Evolutionary conservation across 768 basidiomycete genomes (phyloP).

Genomic region (Calocybe indica): DNA sequence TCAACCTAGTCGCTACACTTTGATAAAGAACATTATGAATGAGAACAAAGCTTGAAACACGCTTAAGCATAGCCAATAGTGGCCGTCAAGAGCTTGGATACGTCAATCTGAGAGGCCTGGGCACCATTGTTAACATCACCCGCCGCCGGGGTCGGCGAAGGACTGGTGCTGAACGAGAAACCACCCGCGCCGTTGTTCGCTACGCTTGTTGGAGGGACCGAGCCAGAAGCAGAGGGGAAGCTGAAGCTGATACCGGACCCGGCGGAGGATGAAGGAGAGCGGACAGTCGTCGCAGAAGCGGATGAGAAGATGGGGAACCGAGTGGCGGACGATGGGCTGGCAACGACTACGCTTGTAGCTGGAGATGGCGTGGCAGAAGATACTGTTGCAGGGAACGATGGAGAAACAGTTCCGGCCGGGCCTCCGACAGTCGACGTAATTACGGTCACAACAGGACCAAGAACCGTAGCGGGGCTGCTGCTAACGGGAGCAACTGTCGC

Average conservation of each 20-base stretch:
- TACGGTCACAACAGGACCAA: slow-evolving; percentile 7
- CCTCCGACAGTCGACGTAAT: slow-evolving; percentile 1
- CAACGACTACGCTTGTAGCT: not conserved
- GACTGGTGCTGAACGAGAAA: slow-evolving; percentile 6
- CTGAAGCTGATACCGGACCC: slow-evolving; percentile 4
- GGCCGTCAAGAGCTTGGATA: slow-evolving; percentile 12
- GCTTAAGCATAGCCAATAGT: slow-evolving; percentile 2
- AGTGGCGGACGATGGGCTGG: not conserved
- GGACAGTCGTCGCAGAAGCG: not conserved
- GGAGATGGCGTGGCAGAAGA: not conserved
- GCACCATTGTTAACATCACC: slow-evolving; percentile 6
- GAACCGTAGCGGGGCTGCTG: slow-evolving; percentile 6
- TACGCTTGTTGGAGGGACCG: not conserved
- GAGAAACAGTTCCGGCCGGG: not conserved
- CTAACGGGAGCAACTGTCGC: slow-evolving; percentile 4
- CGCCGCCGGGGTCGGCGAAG: slow-evolving; percentile 8
- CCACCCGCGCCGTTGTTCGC: not conserved
- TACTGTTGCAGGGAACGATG: not conserved
- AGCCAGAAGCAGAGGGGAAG: slow-evolving; percentile 3
- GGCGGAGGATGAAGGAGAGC: not conserved
- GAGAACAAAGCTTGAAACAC: not conserved
- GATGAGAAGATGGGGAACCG: slow-evolving; percentile 6
- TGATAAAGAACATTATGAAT: too few relatives aligned
- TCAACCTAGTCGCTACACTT: too few relatives aligned
- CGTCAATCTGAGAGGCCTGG: slow-evolving; percentile 5